Evolutionary conservation across 768 basidiomycete species (phyloP).

Genomic region (Holtermannia corniformis): DNA sequence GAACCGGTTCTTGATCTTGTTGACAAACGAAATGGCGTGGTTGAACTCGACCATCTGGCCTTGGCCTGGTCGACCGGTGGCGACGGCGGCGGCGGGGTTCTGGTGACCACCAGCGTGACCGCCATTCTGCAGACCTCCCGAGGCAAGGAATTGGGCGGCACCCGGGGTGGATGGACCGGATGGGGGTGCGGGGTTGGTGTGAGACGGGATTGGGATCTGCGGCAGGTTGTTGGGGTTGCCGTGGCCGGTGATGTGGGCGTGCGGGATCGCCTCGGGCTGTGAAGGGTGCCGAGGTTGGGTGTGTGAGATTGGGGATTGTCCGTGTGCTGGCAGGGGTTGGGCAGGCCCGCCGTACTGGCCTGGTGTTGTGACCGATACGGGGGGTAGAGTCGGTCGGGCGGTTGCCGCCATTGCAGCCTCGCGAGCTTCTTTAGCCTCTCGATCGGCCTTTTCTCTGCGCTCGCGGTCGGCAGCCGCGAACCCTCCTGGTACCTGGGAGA

Average conservation of each 20-base stretch:
- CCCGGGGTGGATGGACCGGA: constrained; percentile 34
- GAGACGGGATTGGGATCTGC: constrained; percentile 12
- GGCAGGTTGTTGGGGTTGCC: not conserved
- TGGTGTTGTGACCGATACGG: constrained; percentile 1
- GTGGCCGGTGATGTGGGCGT: too few relatives aligned
- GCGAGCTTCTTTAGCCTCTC: constrained; percentile 1
- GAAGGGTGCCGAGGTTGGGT: not conserved
- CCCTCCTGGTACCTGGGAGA: constrained; percentile 35
- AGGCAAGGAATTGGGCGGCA: constrained; percentile 30
- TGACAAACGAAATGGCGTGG: constrained; percentile 94
- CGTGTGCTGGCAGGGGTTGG: not conserved
- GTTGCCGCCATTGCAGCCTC: not conserved
- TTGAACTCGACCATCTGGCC: constrained; percentile 44
- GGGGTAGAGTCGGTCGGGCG: not conserved
- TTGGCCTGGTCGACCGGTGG: constrained; percentile 1
- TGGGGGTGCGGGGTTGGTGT: constrained; percentile 12
- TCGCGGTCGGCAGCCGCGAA: constrained; percentile 33
- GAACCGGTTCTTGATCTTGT: constrained; percentile 94
- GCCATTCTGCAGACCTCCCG: constrained; percentile 11
- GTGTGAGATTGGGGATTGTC: not conserved
- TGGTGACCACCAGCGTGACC: not conserved
- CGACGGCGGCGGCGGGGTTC: not conserved
- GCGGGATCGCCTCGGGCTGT: not conserved
- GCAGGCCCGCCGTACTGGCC: not conserved
- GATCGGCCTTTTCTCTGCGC: constrained; percentile 6